Evolutionary conservation across 371 early-diverging fungal genomes (phyloP).

Genomic region (Mucor ambiguus): DNA sequence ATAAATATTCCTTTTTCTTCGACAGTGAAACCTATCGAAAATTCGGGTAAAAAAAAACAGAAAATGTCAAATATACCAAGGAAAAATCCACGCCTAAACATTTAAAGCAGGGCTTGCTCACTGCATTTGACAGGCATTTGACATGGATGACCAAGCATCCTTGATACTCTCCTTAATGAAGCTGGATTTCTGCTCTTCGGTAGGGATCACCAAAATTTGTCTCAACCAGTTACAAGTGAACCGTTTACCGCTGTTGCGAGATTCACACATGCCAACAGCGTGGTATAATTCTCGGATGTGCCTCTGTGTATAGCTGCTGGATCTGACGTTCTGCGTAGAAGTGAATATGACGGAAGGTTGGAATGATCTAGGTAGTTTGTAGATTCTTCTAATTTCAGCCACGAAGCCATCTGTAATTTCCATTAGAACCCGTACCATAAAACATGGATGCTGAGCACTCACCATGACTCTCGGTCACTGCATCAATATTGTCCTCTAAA

Average conservation of each 20-base stretch:
- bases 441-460: neutral
- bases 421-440: neutral
- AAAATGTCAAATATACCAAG: neutral
- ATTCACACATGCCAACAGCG: conserved; percentile 55
- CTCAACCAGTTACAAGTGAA: conserved; percentile 61
- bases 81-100: neutral
- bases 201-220: conserved; percentile 44
- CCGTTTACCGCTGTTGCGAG: conserved; percentile 47
- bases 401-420: conserved; percentile 49
- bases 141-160: conserved; percentile 43
- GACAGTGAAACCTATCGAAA: neutral
- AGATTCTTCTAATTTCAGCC: conserved; percentile 48
- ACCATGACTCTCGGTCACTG: conserved; percentile 52
- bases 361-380: conserved; percentile 40
- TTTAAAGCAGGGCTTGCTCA: conserved; percentile 13
- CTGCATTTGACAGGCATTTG: conserved; percentile 43
- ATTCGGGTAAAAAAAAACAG: neutral
- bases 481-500: conserved; percentile 61
- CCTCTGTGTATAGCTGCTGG: conserved; percentile 53
- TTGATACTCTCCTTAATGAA: conserved; percentile 45
- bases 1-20: neutral
- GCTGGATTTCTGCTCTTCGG: conserved; percentile 45
- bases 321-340: conserved; percentile 53
- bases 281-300: conserved; percentile 56
- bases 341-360: conserved; percentile 60